Percentiles rank a stretch among this genome's conserved stretches.
Evolutionary conservation across 2,329 filamentous ascomycete species (phyloP).

Genomic region (Trichoderma aggressivum): DNA sequence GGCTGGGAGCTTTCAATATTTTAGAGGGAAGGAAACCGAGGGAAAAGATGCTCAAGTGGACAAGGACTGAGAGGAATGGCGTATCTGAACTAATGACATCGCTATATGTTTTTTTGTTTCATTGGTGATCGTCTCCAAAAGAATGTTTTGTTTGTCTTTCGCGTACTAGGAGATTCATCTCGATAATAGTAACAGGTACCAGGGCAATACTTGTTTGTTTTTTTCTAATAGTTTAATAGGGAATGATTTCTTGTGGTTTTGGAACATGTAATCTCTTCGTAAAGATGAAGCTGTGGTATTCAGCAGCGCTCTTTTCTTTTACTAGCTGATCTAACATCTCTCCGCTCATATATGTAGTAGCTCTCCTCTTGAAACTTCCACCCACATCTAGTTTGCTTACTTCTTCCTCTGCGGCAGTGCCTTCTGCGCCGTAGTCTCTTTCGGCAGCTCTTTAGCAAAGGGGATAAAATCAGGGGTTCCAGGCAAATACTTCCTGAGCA

Average conservation of each 20-base stretch:
- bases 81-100: slow-evolving; percentile 16
- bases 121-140: slow-evolving; percentile 16
- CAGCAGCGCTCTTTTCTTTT: neutral
- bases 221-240: slow-evolving; percentile 1
- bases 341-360: neutral
- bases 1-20: slow-evolving; percentile 2
- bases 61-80: slow-evolving; percentile 9
- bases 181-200: slow-evolving; percentile 12
- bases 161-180: slow-evolving; percentile 2
- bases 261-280: neutral
- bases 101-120: slow-evolving; percentile 12
- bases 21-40: neutral
- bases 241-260: neutral
- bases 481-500: slow-evolving; percentile 83
- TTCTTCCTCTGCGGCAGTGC: slow-evolving; percentile 31
- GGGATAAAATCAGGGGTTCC: slow-evolving; percentile 86
- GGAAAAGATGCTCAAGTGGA: slow-evolving; percentile 6
- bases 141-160: slow-evolving; percentile 14
- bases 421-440: slow-evolving; percentile 50
- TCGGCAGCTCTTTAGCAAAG: slow-evolving; percentile 80
- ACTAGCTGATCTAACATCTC: neutral
- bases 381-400: slow-evolving; percentile 25
- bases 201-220: neutral
- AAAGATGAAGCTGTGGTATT: neutral
- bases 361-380: neutral